Conservation (phyloP, 257 asterid species). For the Marsdenia floribunda region DNA sequence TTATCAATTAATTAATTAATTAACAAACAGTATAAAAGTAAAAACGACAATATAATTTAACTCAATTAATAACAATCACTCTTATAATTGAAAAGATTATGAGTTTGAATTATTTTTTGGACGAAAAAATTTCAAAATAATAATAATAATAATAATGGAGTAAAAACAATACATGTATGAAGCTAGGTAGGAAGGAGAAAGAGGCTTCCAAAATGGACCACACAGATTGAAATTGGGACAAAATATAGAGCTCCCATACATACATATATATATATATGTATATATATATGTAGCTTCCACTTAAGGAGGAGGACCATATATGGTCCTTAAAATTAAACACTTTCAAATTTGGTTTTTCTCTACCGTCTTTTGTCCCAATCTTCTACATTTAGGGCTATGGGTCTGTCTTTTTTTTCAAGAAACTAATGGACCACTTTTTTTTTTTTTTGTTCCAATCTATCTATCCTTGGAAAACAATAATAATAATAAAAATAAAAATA, state of each 20-base stretch:
- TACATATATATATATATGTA: no score
- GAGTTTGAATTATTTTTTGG: no score
- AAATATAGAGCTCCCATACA: not conserved
- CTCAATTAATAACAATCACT: no score
- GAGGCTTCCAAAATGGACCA: not conserved
- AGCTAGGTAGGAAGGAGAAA: not conserved
- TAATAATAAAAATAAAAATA: no score
- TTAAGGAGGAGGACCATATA: not conserved
- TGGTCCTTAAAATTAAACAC: not conserved
- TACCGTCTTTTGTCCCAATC: not conserved
- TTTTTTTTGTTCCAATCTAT: not conserved
- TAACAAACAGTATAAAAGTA: no score
- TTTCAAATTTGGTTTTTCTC: not conserved
- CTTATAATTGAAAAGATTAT: no score
- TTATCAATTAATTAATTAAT: no score
- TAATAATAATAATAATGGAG: no score
- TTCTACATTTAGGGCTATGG: slow-evolving; percentile 7
- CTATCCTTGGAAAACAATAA: not conserved
- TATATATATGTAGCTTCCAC: not conserved
- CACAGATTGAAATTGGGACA: not conserved
- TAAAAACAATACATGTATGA: no score
- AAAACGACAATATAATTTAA: no score
- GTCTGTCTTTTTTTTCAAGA: not conserved
- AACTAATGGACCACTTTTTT: slow-evolving; percentile 1
- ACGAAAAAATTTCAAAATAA: no score